Evolutionary conservation across 2,329 filamentous ascomycete species (phyloP).

Genomic region (Ceratocystis harringtonii): DNA sequence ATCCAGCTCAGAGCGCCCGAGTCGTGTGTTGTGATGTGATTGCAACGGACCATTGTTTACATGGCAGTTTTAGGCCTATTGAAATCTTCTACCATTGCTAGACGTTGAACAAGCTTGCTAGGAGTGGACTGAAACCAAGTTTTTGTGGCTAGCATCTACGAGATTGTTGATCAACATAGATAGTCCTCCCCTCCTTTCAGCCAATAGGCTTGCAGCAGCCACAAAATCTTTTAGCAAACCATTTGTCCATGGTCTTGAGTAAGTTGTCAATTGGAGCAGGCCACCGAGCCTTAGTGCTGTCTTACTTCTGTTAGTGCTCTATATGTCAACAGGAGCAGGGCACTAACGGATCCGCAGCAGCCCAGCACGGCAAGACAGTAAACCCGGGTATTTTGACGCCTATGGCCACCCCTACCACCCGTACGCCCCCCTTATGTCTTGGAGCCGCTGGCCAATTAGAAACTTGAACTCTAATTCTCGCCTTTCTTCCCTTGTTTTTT

Average conservation of each 20-base stretch:
- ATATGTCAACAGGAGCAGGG: neutral
- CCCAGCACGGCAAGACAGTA: neutral
- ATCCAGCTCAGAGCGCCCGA: no score
- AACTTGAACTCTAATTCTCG: neutral
- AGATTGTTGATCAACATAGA: neutral
- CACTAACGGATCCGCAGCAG: neutral
- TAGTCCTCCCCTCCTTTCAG: neutral
- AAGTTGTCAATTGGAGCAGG: neutral
- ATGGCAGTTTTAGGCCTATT: no score
- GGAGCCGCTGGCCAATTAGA: neutral
- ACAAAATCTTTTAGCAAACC: neutral
- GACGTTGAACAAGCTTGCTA: no score
- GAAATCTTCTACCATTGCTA: no score
- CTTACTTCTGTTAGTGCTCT: neutral
- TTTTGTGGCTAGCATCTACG: neutral
- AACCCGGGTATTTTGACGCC: neutral
- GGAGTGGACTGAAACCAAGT: no score
- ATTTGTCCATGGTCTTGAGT: conserved; percentile 4
- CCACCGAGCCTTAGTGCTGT: neutral
- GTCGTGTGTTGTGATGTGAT: no score
- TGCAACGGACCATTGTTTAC: no score
- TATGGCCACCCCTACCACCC: neutral
- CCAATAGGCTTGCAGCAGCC: neutral
- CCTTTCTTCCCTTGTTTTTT: neutral
- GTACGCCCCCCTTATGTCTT: neutral